Evolutionary conservation across 2,329 filamentous ascomycete genomes (phyloP).

Genomic region (Talaromyces rugulosus): DNA sequence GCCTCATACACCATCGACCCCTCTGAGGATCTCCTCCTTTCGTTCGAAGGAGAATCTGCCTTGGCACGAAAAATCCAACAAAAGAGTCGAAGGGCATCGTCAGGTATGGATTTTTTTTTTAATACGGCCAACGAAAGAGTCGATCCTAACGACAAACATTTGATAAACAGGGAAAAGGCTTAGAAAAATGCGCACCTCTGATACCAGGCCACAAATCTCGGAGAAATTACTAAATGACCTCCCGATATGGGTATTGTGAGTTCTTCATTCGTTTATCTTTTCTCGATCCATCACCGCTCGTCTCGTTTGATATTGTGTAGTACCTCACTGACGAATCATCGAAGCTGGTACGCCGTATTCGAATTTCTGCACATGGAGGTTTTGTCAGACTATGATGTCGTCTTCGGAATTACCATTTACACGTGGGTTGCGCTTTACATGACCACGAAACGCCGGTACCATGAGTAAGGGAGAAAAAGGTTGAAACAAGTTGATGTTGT

Average conservation of each 20-base stretch:
- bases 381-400: not conserved
- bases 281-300: no score
- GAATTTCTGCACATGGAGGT: not conserved
- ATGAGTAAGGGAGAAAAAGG: not conserved
- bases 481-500: not conserved
- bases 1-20: not conserved
- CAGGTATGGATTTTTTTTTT: not conserved
- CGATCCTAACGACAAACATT: not conserved
- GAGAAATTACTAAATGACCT: not conserved
- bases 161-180: not conserved
- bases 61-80: not conserved
- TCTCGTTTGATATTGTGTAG: not conserved
- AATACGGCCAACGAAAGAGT: not conserved
- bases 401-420: not conserved
- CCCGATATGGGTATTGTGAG: not conserved
- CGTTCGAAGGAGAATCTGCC: not conserved
- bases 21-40: not conserved
- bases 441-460: not conserved
- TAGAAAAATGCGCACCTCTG: not conserved
- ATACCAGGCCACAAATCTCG: not conserved
- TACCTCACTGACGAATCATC: not conserved
- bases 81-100: not conserved
- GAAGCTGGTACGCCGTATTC: constrained; percentile 3
- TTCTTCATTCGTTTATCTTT: not conserved
- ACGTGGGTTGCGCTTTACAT: not conserved